Conservation (phyloP, 2,329 filamentous ascomycete genomes). For the Curvularia hawaiiensis region DNA sequence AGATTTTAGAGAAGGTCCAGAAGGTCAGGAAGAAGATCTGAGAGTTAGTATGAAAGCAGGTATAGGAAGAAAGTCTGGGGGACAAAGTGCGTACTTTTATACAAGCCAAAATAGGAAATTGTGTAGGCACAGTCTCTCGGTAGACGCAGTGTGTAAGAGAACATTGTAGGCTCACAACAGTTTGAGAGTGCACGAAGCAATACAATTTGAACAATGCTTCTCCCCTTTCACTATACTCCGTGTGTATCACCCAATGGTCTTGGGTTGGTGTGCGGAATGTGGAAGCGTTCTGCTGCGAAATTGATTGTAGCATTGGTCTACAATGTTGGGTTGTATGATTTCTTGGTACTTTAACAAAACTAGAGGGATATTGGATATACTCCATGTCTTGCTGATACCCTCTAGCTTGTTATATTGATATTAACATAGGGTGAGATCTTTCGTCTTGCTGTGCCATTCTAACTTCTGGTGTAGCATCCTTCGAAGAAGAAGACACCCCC, state of each 20-base stretch:
- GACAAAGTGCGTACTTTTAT: neutral
- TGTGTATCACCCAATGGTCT: neutral
- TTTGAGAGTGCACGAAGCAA: neutral
- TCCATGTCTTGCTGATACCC: neutral
- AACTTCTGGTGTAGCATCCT: neutral
- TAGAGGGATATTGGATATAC: neutral
- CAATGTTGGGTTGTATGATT: neutral
- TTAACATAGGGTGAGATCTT: neutral
- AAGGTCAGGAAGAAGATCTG: too few relatives aligned
- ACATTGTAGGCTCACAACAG: neutral
- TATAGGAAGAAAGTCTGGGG: too few relatives aligned
- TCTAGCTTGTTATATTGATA: neutral
- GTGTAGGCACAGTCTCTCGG: slow-evolving; percentile 15
- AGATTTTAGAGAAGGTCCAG: neutral
- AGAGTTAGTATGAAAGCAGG: too few relatives aligned
- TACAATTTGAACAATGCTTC: neutral
- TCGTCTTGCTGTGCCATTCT: too few relatives aligned
- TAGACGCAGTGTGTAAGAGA: neutral
- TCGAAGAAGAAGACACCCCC: too few relatives aligned
- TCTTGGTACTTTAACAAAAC: neutral
- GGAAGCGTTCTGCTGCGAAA: too few relatives aligned
- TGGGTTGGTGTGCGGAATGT: neutral
- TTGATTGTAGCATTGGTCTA: neutral
- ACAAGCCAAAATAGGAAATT: neutral
- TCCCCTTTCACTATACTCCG: neutral